Percentiles rank a stretch among this genome's conserved stretches.
Conservation (phyloP, 2,329 filamentous ascomycete genomes). For the Pseudohalonectria lignicola region DNA sequence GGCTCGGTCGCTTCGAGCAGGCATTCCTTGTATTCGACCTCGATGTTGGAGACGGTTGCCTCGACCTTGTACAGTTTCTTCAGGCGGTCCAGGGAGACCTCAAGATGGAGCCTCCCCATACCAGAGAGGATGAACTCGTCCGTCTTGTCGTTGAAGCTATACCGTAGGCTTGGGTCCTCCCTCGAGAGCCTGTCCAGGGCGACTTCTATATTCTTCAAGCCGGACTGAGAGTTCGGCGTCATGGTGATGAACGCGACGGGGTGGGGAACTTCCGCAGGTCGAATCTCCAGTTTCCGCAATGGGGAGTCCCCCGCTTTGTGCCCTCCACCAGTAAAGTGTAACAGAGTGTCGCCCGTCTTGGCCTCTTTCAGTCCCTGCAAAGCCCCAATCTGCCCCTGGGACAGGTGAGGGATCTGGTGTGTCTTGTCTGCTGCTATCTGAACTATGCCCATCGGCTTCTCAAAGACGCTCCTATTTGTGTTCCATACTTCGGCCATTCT, state of each 20-base stretch:
- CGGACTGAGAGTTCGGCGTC: constrained; percentile 56
- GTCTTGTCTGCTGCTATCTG: constrained; percentile 87
- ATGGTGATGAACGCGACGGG: constrained; percentile 96
- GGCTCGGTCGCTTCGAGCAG: constrained; percentile 46
- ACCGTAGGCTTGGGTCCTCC: constrained; percentile 86
- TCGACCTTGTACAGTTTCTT: constrained; percentile 82
- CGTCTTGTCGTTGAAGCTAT: constrained; percentile 76
- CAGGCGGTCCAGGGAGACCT: constrained; percentile 81
- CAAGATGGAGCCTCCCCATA: constrained; percentile 93
- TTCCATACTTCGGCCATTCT: constrained; percentile 75
- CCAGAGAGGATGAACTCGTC: constrained; percentile 89
- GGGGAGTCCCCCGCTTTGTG: constrained; percentile 53
- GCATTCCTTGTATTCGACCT: constrained; percentile 90
- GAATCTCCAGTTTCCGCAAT: constrained; percentile 67
- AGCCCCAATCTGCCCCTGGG: constrained; percentile 86
- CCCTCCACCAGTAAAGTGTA: constrained; percentile 53
- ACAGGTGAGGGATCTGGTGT: constrained; percentile 69
- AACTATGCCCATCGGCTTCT: constrained; percentile 69
- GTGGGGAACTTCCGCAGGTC: constrained; percentile 80
- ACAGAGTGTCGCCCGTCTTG: constrained; percentile 86
- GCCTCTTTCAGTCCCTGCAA: constrained; percentile 82
- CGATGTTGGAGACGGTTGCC: constrained; percentile 79
- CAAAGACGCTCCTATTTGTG: constrained; percentile 43
- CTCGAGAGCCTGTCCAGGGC: constrained; percentile 68
- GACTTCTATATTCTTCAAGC: constrained; percentile 63